Conservation (phyloP, 305 asterid genomes). For the Ajuga reptans region DNA sequence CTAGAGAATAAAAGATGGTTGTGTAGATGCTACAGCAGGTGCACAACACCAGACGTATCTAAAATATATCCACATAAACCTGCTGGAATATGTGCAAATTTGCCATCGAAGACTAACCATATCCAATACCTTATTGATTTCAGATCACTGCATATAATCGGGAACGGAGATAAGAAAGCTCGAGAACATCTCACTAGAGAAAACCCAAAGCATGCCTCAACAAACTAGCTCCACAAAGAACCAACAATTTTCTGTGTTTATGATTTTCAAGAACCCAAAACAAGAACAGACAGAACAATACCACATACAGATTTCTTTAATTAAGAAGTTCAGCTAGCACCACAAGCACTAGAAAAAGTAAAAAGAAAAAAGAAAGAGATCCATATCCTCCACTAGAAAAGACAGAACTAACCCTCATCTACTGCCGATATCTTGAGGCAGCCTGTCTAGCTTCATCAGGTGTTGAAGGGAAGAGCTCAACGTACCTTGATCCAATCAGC, state of each 20-base stretch:
- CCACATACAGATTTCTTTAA: constrained; percentile 2
- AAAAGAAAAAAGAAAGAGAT: neutral
- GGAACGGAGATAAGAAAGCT: neutral
- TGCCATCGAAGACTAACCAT: neutral
- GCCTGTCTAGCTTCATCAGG: constrained; percentile 67
- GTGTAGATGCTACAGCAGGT: too few species aligned
- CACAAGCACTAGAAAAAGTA: neutral
- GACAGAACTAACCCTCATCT: constrained; percentile 3
- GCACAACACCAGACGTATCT: too few species aligned
- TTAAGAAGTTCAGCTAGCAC: neutral
- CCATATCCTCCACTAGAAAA: neutral
- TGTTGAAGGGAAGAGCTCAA: constrained; percentile 83
- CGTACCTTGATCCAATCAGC: constrained; percentile 77
- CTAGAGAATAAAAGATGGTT: too few species aligned
- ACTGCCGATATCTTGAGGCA: constrained; percentile 53
- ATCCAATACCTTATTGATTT: neutral
- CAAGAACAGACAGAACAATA: neutral
- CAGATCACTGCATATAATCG: neutral
- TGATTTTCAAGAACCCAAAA: neutral
- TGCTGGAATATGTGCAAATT: neutral
- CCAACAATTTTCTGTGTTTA: neutral
- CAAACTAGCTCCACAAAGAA: constrained; percentile 9
- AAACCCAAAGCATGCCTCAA: neutral
- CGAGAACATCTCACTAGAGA: too few species aligned
- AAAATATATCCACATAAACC: too few species aligned